Conservation (phyloP, 192 early-diverging fungal species). For the Allomyces macrogynus region DNA sequence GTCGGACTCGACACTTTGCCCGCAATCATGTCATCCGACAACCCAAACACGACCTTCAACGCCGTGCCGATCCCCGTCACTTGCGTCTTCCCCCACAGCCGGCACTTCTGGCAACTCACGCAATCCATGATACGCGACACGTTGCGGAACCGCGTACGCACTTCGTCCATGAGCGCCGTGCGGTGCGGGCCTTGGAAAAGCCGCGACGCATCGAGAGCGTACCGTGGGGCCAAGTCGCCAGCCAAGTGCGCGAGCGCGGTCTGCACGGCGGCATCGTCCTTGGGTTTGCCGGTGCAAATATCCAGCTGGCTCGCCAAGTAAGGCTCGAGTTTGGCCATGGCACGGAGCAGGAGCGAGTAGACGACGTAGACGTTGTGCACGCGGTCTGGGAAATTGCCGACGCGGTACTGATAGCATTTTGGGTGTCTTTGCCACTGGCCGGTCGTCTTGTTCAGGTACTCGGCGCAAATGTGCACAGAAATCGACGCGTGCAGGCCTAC, state of each 20-base stretch:
- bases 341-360: conserved; percentile 65
- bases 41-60: conserved; percentile 86
- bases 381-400: conserved; percentile 74
- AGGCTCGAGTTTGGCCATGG: conserved; percentile 58
- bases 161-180: conserved; percentile 55
- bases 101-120: conserved; percentile 94
- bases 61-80: conserved; percentile 87
- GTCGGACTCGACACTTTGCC: conserved; percentile 26
- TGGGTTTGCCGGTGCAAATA: conserved; percentile 45
- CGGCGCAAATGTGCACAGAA: conserved; percentile 90
- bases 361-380: conserved; percentile 92
- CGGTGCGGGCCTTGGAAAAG: conserved; percentile 56
- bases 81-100: conserved; percentile 96
- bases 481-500: conserved; percentile 84
- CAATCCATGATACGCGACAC: conserved; percentile 98
- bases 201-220: conserved; percentile 75
- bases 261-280: conserved; percentile 29
- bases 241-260: conserved; percentile 38
- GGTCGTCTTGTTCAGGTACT: conserved; percentile 73
- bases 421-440: conserved; percentile 76
- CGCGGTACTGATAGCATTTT: conserved; percentile 73
- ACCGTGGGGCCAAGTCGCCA: conserved; percentile 36
- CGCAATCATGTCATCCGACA: conserved; percentile 43
- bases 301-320: conserved; percentile 36
- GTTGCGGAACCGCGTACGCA: conserved; percentile 84